phyloP scores from a whole-genome alignment of 179 eudicot genomes.

The Gypsophila paniculata region DNA sequence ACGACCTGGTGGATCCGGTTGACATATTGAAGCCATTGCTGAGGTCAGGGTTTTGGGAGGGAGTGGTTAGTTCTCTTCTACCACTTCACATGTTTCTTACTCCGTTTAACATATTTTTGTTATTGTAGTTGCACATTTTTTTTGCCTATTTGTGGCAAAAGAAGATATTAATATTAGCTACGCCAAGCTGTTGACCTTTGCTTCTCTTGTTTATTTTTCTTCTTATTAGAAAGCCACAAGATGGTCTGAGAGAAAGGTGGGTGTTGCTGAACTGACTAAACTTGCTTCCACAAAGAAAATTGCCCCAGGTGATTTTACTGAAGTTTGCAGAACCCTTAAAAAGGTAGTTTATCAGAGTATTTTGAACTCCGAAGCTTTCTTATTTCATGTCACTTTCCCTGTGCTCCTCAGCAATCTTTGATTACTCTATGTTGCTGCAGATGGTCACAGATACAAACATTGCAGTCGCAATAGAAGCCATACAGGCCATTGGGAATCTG shows the following conservation, averaged over 20 bases:
- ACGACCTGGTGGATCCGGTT: slow-evolving; percentile 96
- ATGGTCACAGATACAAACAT: slow-evolving; percentile 87
- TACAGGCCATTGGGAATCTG: slow-evolving; percentile 95
- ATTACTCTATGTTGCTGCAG: slow-evolving; percentile 42
- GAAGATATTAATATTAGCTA: not conserved
- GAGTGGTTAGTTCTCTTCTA: slow-evolving; percentile 66
- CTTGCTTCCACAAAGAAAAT: slow-evolving; percentile 92
- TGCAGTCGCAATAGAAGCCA: slow-evolving; percentile 91
- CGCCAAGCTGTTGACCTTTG: not conserved
- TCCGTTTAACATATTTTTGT: too few species aligned
- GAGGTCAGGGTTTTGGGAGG: slow-evolving; percentile 94
- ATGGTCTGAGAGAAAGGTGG: slow-evolving; percentile 98
- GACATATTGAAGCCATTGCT: slow-evolving; percentile 91
- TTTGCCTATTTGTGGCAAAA: not conserved
- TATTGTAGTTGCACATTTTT: not conserved
- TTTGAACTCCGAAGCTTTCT: not conserved
- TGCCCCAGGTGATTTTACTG: slow-evolving; percentile 95
- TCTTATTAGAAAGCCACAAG: slow-evolving; percentile 76
- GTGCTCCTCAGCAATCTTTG: slow-evolving; percentile 7
- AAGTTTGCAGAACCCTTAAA: slow-evolving; percentile 83
- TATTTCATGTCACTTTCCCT: not conserved
- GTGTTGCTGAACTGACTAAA: slow-evolving; percentile 89
- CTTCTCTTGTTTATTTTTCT: slow-evolving; percentile 15
- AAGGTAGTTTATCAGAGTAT: slow-evolving; percentile 50
- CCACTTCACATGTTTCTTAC: not conserved